phyloP scores from a whole-genome alignment of 1,284 basidiomycete genomes.

The Flammula alnicola region DNA sequence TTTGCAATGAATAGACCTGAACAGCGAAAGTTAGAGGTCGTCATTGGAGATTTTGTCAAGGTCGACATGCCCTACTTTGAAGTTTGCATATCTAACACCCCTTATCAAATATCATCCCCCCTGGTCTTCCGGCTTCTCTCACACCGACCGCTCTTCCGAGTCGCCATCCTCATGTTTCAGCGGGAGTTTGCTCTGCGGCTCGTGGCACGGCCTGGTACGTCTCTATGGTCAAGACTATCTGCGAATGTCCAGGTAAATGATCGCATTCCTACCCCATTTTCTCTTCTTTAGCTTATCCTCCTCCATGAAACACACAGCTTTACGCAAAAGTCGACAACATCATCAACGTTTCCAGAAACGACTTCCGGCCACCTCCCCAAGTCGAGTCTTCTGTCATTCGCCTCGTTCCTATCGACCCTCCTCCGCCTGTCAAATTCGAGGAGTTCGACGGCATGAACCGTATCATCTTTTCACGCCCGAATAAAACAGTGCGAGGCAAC shows the following conservation, averaged over 20 bases:
- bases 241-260: conserved; percentile 90
- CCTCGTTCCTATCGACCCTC: conserved; percentile 91
- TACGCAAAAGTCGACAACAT: conserved; percentile 89
- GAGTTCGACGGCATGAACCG: conserved; percentile 95
- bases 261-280: conserved; percentile 6
- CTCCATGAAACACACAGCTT: conserved; percentile 31
- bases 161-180: conserved; percentile 99
- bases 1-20: conserved; percentile 68
- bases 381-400: conserved; percentile 95
- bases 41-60: conserved; percentile 98
- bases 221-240: conserved; percentile 93
- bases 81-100: conserved; percentile 98
- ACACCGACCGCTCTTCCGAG: conserved; percentile 92
- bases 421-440: conserved; percentile 94
- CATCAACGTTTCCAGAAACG: conserved; percentile 96
- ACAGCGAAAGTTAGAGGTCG: conserved; percentile 92
- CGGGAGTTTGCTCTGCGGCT: conserved; percentile 96
- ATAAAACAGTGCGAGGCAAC: conserved; percentile 89
- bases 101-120: conserved; percentile 98
- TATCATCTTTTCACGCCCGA: conserved; percentile 89
- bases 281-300: neutral
- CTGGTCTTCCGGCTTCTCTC: conserved; percentile 97
- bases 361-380: conserved; percentile 95
- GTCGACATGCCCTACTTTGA: conserved; percentile 97
- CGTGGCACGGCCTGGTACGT: conserved; percentile 84